Evolutionary conservation across 768 basidiomycete species (phyloP).

Genomic region (Rossbeevera mucosa): DNA sequence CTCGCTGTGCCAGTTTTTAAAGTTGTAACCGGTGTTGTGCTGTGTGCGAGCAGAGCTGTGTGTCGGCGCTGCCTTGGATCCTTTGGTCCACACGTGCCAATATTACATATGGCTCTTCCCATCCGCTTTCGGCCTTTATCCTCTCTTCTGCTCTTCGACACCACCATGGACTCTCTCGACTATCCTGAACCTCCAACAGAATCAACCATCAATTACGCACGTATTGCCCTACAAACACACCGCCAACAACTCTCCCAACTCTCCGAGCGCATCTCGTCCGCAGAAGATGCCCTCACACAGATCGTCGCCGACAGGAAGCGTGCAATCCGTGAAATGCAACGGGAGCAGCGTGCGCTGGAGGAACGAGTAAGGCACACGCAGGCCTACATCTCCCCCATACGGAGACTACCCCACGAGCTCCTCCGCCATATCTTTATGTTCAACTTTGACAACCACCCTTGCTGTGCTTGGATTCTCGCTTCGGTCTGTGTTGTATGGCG

Average conservation of each 20-base stretch:
- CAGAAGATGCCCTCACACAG: constrained; percentile 53
- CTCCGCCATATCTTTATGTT: constrained; percentile 67
- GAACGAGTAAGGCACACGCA: constrained; percentile 44
- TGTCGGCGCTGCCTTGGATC: background rate
- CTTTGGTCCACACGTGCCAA: constrained; percentile 21
- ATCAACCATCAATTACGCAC: constrained; percentile 49
- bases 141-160: constrained; percentile 7
- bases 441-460: constrained; percentile 66
- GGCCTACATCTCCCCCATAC: constrained; percentile 70
- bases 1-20: background rate
- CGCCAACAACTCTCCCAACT: constrained; percentile 31
- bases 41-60: constrained; percentile 5
- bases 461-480: constrained; percentile 70
- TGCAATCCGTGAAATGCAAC: constrained; percentile 51
- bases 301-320: constrained; percentile 51
- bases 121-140: constrained; percentile 15
- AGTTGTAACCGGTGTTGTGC: constrained; percentile 4
- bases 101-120: constrained; percentile 13
- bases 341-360: constrained; percentile 46
- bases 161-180: constrained; percentile 26
- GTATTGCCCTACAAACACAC: constrained; percentile 37
- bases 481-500: constrained; percentile 69
- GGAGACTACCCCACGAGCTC: constrained; percentile 68
- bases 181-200: constrained; percentile 60
- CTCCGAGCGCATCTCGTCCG: constrained; percentile 44